Evolutionary conservation across 805 yeast genomes (phyloP), one percentile per base, ranked within the genome.

Genomic region (Scheffersomyces stipitis): DNA sequence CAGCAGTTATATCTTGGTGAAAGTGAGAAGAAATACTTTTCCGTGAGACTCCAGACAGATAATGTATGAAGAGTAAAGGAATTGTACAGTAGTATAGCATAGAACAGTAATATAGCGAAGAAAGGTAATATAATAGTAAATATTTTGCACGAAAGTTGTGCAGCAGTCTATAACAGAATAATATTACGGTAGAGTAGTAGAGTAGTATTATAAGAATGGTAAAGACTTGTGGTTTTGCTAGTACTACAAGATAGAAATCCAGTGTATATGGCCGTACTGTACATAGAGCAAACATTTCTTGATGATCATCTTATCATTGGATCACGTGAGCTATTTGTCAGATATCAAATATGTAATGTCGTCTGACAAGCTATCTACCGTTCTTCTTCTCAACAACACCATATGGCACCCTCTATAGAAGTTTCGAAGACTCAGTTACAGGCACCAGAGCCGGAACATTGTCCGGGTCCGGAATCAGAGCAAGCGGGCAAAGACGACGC

Each of bases 391-490:
- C 20, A 18, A n/a, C n/a, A n/a, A n/a, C n/a, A n/a, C n/a, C 29
- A 31, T 4, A 57, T 60, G 61, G 45, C 64, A 10, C 60, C 61
- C 10, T 37, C 58, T 4, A 44, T 45, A 15, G 38, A 40, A 16
- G 38, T 45, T 31, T 52, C 35, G 5, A 36, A 49, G 17, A 33
- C 47, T 33, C 47, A 52, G 29, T 51, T 66, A 16, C 48, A 71
- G 37, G 86, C 81, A 0, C 89, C 93, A 0, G 95, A 84, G 53
- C 98, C 99, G 1, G 97, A 89, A 56, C 98, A 93, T 61, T 93
- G 99, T 66, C 99, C 99, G 0, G 99, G 99, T 1, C 96, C 98
- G 1, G 96, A 91, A 56, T 83, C 95, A 2, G 97, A 89, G 49
- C 63, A 66, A 36, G 99, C 99, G 2, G 99, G 99, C 5, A 80